Base-by-base conservation (phyloP, 164 flowering plant genomes). In the Brasenia schreberi region DNA sequence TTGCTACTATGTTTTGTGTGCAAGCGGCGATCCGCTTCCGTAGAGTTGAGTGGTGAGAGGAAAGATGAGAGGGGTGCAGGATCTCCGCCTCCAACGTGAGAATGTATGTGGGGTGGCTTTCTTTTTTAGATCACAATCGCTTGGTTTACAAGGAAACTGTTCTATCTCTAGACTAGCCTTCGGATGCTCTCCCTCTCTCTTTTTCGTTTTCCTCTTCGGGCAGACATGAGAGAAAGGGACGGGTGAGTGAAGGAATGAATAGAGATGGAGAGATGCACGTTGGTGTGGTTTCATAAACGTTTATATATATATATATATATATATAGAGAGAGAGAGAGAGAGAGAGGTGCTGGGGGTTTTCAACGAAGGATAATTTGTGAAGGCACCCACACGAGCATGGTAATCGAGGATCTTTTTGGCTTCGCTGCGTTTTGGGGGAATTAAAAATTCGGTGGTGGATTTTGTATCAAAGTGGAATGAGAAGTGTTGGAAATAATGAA, bases 1-100 rank as follows among this genome's bases (percentile, higher is more conserved):
- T 53, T 70, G 59, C 60, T 64, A 63, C 44, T 59, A 43, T 64
- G 72, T 19, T 42, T 10, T 59, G 56, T 60, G 56, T 62, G 69
- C 56, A 17, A 33, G 61, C 9, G 61, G 56, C 49, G 59, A 10
- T 61, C 45, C n/a, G 4, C 10, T 42, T 33, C 10, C 56, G 14
- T 18, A 58, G 62, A 33, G 42, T 58, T 18, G 42, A 52, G 52
- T 44, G 42, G n/a, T 0, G 18, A 18, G 39, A 59, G 63, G 43
- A 23, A 45, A 52, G 18, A 52, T 62, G 65, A 44, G 59, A 68
- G 65, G 17, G 18, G 71, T 42, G 66, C 11, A 6, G 5, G 42
- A 42, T 56, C 66, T 66, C 66, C 42, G 39, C 56, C 71, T 69
- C 66, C 71, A 63, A 69, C 10, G 66, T 62, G 7, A 18, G 11